A percentile compares a stretch with the other conserved stretches of the same genome.
phyloP scores from a whole-genome alignment of 164 flowering plant genomes.

The Amborella trichopoda region DNA sequence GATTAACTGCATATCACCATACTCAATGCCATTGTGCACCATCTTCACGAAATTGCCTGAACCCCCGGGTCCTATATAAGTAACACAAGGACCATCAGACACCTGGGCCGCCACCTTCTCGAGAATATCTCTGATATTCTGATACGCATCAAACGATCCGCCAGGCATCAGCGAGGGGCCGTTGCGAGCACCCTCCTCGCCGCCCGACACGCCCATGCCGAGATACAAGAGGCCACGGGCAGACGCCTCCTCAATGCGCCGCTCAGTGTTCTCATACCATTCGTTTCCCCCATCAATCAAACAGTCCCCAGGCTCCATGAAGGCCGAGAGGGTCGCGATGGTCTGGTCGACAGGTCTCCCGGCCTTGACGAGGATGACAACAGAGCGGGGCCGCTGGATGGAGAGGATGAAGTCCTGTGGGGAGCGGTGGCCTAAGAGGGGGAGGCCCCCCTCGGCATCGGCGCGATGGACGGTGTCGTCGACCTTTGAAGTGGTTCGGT shows the following conservation, averaged over 20 bases:
- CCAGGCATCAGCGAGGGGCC: constrained; percentile 51
- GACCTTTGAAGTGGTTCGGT: constrained; percentile 32
- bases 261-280: constrained; percentile 34
- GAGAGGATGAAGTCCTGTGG: constrained; percentile 27
- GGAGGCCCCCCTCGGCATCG: constrained; percentile 22
- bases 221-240: constrained; percentile 17
- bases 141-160: constrained; percentile 33
- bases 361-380: constrained; percentile 40
- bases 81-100: constrained; percentile 40
- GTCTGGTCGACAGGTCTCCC: constrained; percentile 39
- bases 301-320: constrained; percentile 28
- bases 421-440: constrained; percentile 20
- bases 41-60: constrained; percentile 37
- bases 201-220: constrained; percentile 42
- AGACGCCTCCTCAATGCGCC: constrained; percentile 13
- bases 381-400: constrained; percentile 22
- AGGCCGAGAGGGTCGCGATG: constrained; percentile 21
- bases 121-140: constrained; percentile 20
- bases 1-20: constrained; percentile 25
- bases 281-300: constrained; percentile 36
- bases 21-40: constrained; percentile 35
- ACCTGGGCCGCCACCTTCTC: constrained; percentile 43
- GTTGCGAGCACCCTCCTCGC: constrained; percentile 30
- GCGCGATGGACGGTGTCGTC: constrained; percentile 36
- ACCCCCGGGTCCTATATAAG: constrained; percentile 35